Conservation (phyloP, 202 grass and related monocot species). For the Musa balbisiana region DNA sequence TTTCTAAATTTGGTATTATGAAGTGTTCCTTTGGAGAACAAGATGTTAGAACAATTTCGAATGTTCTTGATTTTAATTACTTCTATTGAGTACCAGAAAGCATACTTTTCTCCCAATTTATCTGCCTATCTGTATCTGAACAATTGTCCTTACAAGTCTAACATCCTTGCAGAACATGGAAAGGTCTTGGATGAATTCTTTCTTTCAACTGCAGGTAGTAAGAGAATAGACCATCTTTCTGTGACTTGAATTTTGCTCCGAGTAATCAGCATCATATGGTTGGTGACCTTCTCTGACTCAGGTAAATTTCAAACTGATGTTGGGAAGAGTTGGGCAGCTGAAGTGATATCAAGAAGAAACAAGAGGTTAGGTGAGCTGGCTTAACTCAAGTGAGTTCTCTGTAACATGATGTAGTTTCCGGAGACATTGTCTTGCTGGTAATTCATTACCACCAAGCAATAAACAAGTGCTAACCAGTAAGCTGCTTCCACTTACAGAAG, state of each 20-base stretch:
- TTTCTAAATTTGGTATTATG: neutral
- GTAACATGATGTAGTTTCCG: no score
- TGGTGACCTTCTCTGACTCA: slow-evolving; percentile 13
- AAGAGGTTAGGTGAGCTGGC: slow-evolving; percentile 5
- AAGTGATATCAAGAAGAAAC: slow-evolving; percentile 80
- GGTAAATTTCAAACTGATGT: slow-evolving; percentile 93
- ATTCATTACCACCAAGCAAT: no score
- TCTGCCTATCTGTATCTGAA: no score
- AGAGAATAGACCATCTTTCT: slow-evolving; percentile 2
- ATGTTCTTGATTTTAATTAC: neutral
- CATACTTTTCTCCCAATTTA: slow-evolving; percentile 11
- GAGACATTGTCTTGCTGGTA: neutral
- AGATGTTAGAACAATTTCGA: neutral
- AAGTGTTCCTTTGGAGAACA: neutral
- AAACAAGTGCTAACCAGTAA: no score
- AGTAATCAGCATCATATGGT: slow-evolving; percentile 3
- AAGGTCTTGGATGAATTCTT: slow-evolving; percentile 88
- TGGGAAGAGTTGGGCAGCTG: slow-evolving; percentile 90
- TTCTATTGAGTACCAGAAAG: neutral
- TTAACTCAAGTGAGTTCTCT: neutral
- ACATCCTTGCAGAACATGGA: slow-evolving; percentile 55
- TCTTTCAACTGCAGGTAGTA: slow-evolving; percentile 78
- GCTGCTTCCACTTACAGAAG: no score
- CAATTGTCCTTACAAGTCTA: neutral
- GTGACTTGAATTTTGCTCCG: neutral